Percentiles rank a stretch among this genome's conserved stretches.
These are phyloP conservation scores for Pseudodiploospora longispora DNA, from an alignment of 2,329 filamentous ascomycete species.

Conservation along the genomic window DNA sequence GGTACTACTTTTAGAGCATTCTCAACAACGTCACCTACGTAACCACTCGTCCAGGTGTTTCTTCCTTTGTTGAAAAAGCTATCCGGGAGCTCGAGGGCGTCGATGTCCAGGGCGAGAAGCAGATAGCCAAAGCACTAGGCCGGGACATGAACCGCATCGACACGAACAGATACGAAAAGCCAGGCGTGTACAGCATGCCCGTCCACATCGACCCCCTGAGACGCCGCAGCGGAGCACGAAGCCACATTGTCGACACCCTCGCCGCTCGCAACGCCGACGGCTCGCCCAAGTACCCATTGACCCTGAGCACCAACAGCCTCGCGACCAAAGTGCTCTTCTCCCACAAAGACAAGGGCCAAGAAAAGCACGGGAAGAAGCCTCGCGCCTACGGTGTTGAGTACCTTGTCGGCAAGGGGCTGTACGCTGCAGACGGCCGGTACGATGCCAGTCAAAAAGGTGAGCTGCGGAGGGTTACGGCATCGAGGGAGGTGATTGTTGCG, in stretches of 20 bases:
- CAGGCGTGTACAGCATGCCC: slow-evolving; percentile 22
- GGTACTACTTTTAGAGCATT: slow-evolving; percentile 9
- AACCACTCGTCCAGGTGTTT: slow-evolving; percentile 8
- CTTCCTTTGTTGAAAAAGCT: slow-evolving; percentile 5
- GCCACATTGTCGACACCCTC: slow-evolving; percentile 17
- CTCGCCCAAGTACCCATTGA: slow-evolving; percentile 37
- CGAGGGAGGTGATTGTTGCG: slow-evolving; percentile 38
- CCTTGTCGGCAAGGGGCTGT: slow-evolving; percentile 31
- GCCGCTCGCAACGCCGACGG: slow-evolving; percentile 34
- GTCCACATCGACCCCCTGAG: slow-evolving; percentile 15
- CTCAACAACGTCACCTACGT: slow-evolving; percentile 15
- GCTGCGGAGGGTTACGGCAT: slow-evolving; percentile 22
- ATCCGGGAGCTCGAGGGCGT: slow-evolving; percentile 9
- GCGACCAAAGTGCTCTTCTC: slow-evolving; percentile 29
- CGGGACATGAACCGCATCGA: slow-evolving; percentile 21
- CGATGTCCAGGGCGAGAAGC: slow-evolving; percentile 12
- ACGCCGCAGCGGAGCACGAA: slow-evolving; percentile 9
- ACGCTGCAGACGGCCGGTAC: slow-evolving; percentile 34
- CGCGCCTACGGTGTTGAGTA: slow-evolving; percentile 36
- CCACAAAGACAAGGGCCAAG: background rate
- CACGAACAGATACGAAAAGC: slow-evolving; percentile 16
- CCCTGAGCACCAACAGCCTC: slow-evolving; percentile 26
- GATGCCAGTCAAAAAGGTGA: slow-evolving; percentile 15
- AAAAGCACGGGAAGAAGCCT: slow-evolving; percentile 10
- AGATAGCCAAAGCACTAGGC: slow-evolving; percentile 18